Evolutionary conservation across 805 yeast species (phyloP).

Genomic region (Cyberlindnera euphorbiae): DNA sequence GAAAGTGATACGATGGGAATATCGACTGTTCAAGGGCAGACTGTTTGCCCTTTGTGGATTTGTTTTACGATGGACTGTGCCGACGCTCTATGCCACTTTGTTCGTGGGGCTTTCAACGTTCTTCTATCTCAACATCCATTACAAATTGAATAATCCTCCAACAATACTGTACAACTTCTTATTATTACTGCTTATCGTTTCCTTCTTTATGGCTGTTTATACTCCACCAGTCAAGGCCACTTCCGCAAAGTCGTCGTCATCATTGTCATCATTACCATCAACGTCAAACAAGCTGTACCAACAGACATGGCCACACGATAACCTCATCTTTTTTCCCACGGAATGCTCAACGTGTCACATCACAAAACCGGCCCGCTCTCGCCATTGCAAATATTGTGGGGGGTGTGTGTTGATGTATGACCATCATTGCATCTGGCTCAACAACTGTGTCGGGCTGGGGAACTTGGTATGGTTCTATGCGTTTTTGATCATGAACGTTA

Average conservation of each 20-base stretch:
- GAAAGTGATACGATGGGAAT: conserved; percentile 4
- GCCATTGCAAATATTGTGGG: conserved; percentile 69
- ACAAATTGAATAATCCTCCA: conserved; percentile 15
- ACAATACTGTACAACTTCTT: conserved; percentile 14
- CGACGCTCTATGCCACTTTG: conserved; percentile 15
- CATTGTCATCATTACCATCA: too few species aligned
- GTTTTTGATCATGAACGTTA: conserved; percentile 47
- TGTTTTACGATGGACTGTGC: conserved; percentile 18
- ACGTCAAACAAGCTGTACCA: too few species aligned
- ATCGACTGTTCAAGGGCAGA: conserved; percentile 15
- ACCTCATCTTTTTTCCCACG: conserved; percentile 18
- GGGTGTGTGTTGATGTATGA: conserved; percentile 62
- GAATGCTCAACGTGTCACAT: conserved; percentile 54
- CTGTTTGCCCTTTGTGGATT: conserved; percentile 1
- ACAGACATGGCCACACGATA: conserved; percentile 16
- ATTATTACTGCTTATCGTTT: conserved; percentile 3
- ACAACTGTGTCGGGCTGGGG: conserved; percentile 68
- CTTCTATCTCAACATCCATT: conserved; percentile 15
- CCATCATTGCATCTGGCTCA: conserved; percentile 70
- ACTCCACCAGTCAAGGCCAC: conserved; percentile 11
- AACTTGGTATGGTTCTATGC: conserved; percentile 58
- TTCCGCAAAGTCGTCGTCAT: too few species aligned
- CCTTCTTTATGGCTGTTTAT: conserved; percentile 13
- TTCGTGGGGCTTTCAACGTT: conserved; percentile 10
- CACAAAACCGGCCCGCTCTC: conserved; percentile 66